Evolutionary conservation across 148 eudicot genomes (phyloP), one percentile per base, ranked within the genome.

Genomic region (Camellia japonica): DNA sequence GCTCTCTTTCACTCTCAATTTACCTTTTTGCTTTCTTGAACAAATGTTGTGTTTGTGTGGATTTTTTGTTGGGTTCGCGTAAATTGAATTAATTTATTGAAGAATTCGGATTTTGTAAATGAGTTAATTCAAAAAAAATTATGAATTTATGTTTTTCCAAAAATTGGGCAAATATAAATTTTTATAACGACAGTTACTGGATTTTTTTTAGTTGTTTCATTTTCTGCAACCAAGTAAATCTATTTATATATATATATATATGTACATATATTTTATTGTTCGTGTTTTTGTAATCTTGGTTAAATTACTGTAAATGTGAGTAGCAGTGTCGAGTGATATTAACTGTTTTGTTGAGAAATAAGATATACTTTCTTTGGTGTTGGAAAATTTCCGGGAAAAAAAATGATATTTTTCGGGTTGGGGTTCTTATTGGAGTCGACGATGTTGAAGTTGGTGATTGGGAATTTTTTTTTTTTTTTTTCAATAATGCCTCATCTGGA

Each of bases 1-100:
- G 8, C 61, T 69, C 58, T 46, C 70, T 71, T 19, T 67, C 63
- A 74, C 44, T 76, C 52, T 55, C n/a, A 0, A n/a, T 15, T 73
- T 20, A 14, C 11, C 9, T 2, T 73, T 73, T 38, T 38, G 19
- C 16, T 49, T 19, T 52, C 5, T 20, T 72, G 75, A 11, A 18
- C 68, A n/a, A 18, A 42, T 41, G 19, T 3, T 16, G 49, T 68
- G 70, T 82, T 68, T 68, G 8, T 42, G 9, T 68, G 14, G 71
- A 68, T 68, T 14, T 43, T 44, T 1, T 16, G 38, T 46, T 44
- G 42, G 15, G 13, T 47, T 46, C 47, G 30, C 3, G 44, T 69
- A 49, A 4, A 4, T 49, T 49, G 7, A 49, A 2, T 49, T 49
- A 49, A 49, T 49, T 58, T 58, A 58, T 58, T 14, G 13, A 58